phyloP scores from a whole-genome alignment of 306 rosid genomes.

The Albizia julibrissin region DNA sequence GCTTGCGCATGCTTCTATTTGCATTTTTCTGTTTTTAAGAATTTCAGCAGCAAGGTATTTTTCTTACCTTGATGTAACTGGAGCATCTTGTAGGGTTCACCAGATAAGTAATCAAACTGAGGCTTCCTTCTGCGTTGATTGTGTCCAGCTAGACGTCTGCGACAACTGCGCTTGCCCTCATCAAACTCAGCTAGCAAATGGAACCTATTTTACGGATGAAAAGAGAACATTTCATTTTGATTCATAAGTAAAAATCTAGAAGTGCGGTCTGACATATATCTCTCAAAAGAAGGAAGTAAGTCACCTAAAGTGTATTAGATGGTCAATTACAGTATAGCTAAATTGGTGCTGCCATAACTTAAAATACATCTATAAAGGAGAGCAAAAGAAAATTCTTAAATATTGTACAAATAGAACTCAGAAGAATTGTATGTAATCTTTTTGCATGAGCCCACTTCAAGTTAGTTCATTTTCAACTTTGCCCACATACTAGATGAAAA shows the following conservation, averaged over 20 bases:
- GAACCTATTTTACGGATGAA: conserved; percentile 51
- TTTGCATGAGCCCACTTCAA: neutral
- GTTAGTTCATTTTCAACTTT: neutral
- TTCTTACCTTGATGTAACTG: conserved; percentile 67
- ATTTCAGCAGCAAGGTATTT: neutral
- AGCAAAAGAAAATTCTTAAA: conserved; percentile 9
- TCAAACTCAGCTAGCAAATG: conserved; percentile 79
- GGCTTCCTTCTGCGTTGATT: conserved; percentile 84
- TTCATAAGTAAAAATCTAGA: conserved; percentile 9
- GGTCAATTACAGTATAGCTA: conserved; percentile 4
- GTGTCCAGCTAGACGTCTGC: conserved; percentile 88
- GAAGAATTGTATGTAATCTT: neutral
- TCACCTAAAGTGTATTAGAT: conserved; percentile 16
- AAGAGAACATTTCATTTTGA: conserved; percentile 19
- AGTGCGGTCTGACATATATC: conserved; percentile 7
- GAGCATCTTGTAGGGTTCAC: conserved; percentile 53
- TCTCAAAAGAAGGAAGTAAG: conserved; percentile 24
- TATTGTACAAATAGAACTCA: neutral
- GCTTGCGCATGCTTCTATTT: neutral
- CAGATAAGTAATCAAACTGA: conserved; percentile 55
- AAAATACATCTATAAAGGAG: neutral
- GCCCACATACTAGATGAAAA: neutral
- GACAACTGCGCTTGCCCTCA: conserved; percentile 84
- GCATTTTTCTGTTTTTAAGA: neutral
- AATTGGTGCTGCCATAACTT: neutral